A percentile compares a stretch with the other conserved stretches of the same genome.
Conservation (phyloP, 768 basidiomycete genomes). For the Amanita inopinata region DNA sequence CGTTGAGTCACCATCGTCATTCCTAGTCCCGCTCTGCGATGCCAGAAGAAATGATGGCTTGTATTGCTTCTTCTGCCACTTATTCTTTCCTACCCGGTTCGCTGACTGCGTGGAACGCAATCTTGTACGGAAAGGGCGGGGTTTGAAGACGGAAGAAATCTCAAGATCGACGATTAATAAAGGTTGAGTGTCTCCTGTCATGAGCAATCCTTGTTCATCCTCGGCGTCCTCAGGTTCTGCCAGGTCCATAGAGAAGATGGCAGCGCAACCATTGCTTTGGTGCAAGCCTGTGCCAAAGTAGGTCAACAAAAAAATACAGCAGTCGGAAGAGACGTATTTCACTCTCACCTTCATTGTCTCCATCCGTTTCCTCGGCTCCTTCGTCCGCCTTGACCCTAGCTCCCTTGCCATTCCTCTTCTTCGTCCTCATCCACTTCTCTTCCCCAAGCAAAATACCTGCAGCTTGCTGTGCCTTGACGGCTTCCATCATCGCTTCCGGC, state of each 20-base stretch:
- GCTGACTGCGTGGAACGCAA: constrained; percentile 18
- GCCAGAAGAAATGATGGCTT: constrained; percentile 33
- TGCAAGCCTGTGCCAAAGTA: neutral
- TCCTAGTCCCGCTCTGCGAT: constrained; percentile 44
- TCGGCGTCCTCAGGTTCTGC: constrained; percentile 24
- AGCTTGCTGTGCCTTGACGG: constrained; percentile 26
- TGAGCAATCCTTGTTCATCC: constrained; percentile 14
- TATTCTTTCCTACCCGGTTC: constrained; percentile 24
- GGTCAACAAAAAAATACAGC: constrained; percentile 5
- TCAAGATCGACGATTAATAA: constrained; percentile 46
- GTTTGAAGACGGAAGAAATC: constrained; percentile 66
- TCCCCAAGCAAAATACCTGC: constrained; percentile 28
- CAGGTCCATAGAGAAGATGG: constrained; percentile 44
- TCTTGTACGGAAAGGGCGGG: constrained; percentile 46
- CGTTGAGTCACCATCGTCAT: constrained; percentile 19
- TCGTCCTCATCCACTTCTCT: constrained; percentile 25
- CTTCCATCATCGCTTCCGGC: constrained; percentile 38
- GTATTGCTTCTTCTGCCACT: constrained; percentile 27
- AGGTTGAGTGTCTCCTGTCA: constrained; percentile 11
- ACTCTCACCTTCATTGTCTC: neutral
- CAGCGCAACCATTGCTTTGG: constrained; percentile 8
- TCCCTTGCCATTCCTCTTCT: constrained; percentile 20
- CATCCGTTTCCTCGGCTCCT: neutral
- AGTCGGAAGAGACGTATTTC: constrained; percentile 23
- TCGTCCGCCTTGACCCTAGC: neutral